Evolutionary conservation across 768 basidiomycete species (phyloP).

Genomic region (Calvatia gigantea): DNA sequence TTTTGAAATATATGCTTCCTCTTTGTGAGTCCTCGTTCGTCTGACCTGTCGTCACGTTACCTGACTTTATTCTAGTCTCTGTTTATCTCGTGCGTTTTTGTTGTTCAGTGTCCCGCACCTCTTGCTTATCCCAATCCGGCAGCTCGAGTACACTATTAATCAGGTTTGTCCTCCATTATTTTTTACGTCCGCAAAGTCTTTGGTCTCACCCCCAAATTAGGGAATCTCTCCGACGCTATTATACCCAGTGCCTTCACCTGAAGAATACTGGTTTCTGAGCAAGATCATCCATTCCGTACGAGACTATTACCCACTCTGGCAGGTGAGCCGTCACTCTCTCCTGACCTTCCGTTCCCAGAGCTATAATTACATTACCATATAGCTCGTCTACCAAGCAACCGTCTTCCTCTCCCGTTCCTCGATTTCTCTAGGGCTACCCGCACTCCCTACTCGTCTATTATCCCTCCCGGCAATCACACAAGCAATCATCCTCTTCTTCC

Average conservation of each 20-base stretch:
- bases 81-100: conserved; percentile 40
- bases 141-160: conserved; percentile 93
- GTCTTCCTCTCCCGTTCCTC: conserved; percentile 94
- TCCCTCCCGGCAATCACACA: conserved; percentile 77
- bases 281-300: conserved; percentile 79
- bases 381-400: conserved; percentile 86
- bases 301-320: conserved; percentile 96
- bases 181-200: background rate
- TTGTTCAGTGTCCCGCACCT: background rate
- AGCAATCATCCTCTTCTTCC: conserved; percentile 54
- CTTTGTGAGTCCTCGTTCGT: conserved; percentile 59
- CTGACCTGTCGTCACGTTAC: background rate
- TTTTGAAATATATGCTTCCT: conserved; percentile 88
- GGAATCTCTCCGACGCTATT: conserved; percentile 89
- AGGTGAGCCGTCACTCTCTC: conserved; percentile 47
- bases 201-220: conserved; percentile 29
- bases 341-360: background rate
- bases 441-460: conserved; percentile 67
- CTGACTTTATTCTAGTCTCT: conserved; percentile 24
- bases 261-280: conserved; percentile 59
- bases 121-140: background rate
- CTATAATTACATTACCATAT: background rate
- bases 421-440: conserved; percentile 79
- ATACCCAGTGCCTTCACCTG: conserved; percentile 74
- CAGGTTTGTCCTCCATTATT: conserved; percentile 40